Percentiles rank a stretch among this genome's conserved stretches.
Conservation (phyloP, 2,329 filamentous ascomycete species). For the Microcyclospora tardicrescens region DNA sequence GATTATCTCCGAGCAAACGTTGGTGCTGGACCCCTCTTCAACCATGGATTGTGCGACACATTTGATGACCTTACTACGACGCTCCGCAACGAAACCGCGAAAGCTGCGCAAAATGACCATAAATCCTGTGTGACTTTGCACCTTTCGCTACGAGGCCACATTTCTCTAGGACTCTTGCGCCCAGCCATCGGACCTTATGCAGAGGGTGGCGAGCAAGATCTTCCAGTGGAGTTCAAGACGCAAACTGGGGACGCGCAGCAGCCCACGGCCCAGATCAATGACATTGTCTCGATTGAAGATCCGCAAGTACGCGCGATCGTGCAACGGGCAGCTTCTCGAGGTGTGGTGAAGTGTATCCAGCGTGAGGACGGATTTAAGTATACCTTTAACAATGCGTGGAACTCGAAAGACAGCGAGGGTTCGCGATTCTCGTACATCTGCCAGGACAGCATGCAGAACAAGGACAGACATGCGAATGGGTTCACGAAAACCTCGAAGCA, state of each 20-base stretch:
- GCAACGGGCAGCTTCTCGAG: constrained; percentile 35
- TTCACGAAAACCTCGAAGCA: constrained; percentile 18
- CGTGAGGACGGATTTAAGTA: constrained; percentile 35
- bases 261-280: constrained; percentile 12
- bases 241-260: constrained; percentile 6
- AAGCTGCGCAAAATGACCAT: constrained; percentile 4
- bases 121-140: constrained; percentile 14
- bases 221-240: constrained; percentile 18
- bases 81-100: constrained; percentile 9
- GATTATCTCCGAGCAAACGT: constrained; percentile 9
- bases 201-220: constrained; percentile 15
- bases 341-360: constrained; percentile 31
- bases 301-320: constrained; percentile 31
- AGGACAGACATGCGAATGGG: constrained; percentile 35
- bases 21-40: constrained; percentile 3
- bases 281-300: constrained; percentile 18
- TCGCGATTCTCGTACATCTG: constrained; percentile 37
- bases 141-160: constrained; percentile 11
- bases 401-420: constrained; percentile 32
- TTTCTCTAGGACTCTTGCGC: constrained; percentile 13
- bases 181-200: constrained; percentile 19
- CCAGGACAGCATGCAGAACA: constrained; percentile 39
- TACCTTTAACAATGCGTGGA: constrained; percentile 39
- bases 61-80: constrained; percentile 12
- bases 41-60: constrained; percentile 10